phyloP scores from a whole-genome alignment of 1,139 yeast genomes.

The Magnusiomyces sp. region DNA sequence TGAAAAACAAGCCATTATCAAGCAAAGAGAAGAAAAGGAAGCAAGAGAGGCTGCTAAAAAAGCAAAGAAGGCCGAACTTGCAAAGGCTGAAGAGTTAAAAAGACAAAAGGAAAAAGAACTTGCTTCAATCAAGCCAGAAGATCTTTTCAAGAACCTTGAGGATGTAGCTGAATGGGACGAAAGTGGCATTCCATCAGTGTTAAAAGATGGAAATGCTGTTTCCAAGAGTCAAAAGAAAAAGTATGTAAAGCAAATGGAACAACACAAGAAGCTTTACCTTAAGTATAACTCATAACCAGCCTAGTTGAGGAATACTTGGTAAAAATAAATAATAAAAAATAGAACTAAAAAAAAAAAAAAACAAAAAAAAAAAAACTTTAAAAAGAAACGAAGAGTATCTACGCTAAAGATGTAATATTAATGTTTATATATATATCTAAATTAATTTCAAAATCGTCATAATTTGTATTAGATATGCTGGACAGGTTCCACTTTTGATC shows the following conservation, averaged over 20 bases:
- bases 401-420: too few species aligned
- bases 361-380: conserved; percentile 2
- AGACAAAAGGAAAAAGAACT: conserved; percentile 60
- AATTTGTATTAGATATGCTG: too few species aligned
- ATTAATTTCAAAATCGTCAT: too few species aligned
- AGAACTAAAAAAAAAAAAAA: neutral
- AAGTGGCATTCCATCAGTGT: conserved; percentile 73
- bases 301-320: neutral
- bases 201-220: conserved; percentile 73
- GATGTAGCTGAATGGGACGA: conserved; percentile 75
- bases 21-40: conserved; percentile 51
- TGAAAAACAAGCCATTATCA: conserved; percentile 59
- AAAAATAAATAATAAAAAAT: neutral
- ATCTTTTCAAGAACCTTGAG: conserved; percentile 51
- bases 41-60: conserved; percentile 44
- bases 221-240: conserved; percentile 82
- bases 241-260: conserved; percentile 63
- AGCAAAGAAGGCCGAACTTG: conserved; percentile 29
- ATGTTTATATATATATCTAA: too few species aligned
- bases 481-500: too few species aligned
- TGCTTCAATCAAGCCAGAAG: conserved; percentile 61
- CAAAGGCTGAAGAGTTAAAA: conserved; percentile 31
- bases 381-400: too few species aligned
- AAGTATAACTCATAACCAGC: conserved; percentile 29
- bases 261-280: conserved; percentile 73